Evolutionary conservation across 495 filamentous ascomycete species (phyloP), one percentile per base, ranked within the genome.

Genomic region (Lophium mytilinum): DNA sequence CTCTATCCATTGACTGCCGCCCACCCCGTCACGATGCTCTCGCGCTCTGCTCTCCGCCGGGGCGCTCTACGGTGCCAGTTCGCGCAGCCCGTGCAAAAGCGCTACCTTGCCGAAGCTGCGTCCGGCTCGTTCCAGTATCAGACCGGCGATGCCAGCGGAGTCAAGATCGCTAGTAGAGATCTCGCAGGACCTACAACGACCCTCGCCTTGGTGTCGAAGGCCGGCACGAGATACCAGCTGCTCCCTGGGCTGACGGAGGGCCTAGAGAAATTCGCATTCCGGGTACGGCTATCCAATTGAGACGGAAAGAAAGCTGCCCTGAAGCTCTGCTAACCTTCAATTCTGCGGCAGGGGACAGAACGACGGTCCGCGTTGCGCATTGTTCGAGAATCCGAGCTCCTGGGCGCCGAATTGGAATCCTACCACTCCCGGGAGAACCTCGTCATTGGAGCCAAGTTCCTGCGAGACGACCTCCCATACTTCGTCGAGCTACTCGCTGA

Each of bases 401-500:
- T 97, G 61, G 93, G 93, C 62, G 87, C 88, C 64, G 82, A 89
- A 78, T 81, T 96, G 72, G 78, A 75, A 63, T 76, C 93, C 51
- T 85, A 86, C 73, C 88, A 95, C 76, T 88, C 91, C 62, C 84
- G 90, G 67, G 93, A 99, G 76, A 91, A 91, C 64, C 73, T 99
- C 56, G 82, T 97, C 63, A 75, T 97, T 65, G 82, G 88, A 71
- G 87, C 93, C 69, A 95, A 89, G 73, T 97, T 97, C 80, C 81
- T 99, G 55, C 81, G 90, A 69, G 84, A 91, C 68, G 90, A 99
- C 63, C 83, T 99, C 58, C 91, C 93, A 60, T 99, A 97, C 82
- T 99, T 96, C 74, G 82, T 89, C 69, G 93, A 99, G 78, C 78
- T 96, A 61, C 81, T 99, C 63, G 90, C 84, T 53, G 93, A 99